Conservation (phyloP, 2,329 filamentous ascomycete species). For the Chaetomium globosum region DNA sequence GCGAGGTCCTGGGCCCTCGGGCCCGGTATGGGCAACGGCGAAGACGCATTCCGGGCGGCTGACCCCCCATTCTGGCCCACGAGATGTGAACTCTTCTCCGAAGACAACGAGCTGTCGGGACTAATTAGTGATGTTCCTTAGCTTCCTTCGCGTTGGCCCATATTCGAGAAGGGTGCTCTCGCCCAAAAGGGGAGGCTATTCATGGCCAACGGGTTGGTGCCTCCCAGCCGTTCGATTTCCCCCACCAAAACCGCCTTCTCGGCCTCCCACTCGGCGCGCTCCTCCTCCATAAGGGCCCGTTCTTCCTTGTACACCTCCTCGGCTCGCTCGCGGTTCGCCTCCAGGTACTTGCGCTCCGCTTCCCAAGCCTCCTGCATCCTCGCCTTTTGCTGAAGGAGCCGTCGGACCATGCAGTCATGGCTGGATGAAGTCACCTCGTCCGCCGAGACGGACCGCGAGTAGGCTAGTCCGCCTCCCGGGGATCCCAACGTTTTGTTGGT, state of each 20-base stretch:
- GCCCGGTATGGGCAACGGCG: neutral
- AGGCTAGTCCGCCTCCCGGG: slow-evolving; percentile 22
- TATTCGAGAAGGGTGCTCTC: slow-evolving; percentile 24
- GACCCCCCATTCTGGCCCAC: neutral
- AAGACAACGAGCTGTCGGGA: slow-evolving; percentile 35
- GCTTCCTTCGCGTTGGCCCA: slow-evolving; percentile 28
- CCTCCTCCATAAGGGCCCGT: slow-evolving; percentile 56
- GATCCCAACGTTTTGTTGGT: slow-evolving; percentile 19
- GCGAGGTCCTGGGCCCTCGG: slow-evolving; percentile 20
- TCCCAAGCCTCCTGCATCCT: slow-evolving; percentile 55
- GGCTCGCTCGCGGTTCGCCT: slow-evolving; percentile 56
- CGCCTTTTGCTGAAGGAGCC: slow-evolving; percentile 48
- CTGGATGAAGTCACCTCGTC: slow-evolving; percentile 38
- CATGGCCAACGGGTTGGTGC: slow-evolving; percentile 19
- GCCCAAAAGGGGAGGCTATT: slow-evolving; percentile 29
- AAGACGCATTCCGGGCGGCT: slow-evolving; percentile 7
- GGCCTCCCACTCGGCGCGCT: slow-evolving; percentile 51
- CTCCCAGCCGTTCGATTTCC: slow-evolving; percentile 46
- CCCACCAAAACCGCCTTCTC: slow-evolving; percentile 49
- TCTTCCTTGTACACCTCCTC: slow-evolving; percentile 61
- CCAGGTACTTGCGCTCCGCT: slow-evolving; percentile 56
- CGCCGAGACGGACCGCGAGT: slow-evolving; percentile 40
- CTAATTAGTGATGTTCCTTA: slow-evolving; percentile 33
- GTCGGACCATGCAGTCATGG: slow-evolving; percentile 45
- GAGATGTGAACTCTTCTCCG: slow-evolving; percentile 27